Percentiles rank a stretch among this genome's conserved stretches.
Evolutionary conservation across 2,329 filamentous ascomycete genomes (phyloP).

Genomic region (Karstenula rhodostoma): DNA sequence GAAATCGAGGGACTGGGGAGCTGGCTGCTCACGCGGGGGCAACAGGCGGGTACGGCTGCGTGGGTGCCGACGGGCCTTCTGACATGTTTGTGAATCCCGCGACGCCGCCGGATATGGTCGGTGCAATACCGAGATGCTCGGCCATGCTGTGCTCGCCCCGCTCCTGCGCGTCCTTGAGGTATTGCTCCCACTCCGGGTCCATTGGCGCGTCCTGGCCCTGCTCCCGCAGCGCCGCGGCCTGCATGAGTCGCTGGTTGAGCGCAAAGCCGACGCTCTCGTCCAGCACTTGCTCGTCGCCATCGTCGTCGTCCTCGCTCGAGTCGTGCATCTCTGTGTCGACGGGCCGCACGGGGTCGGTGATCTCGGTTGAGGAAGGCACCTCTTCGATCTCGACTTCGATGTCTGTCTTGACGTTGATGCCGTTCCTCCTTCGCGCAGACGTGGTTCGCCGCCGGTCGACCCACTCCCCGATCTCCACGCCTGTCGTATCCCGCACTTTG

Average conservation of each 20-base stretch:
- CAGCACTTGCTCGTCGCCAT: constrained; percentile 54
- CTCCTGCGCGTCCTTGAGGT: constrained; percentile 75
- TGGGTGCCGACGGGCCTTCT: constrained; percentile 17
- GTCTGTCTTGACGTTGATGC: constrained; percentile 54
- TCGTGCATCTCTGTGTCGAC: constrained; percentile 33
- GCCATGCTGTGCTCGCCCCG: constrained; percentile 59
- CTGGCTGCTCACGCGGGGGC: constrained; percentile 29
- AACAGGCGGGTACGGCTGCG: constrained; percentile 25
- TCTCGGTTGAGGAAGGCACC: constrained; percentile 24
- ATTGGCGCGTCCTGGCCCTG: constrained; percentile 68
- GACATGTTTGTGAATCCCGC: constrained; percentile 31
- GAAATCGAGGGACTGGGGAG: background rate
- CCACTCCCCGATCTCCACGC: constrained; percentile 72
- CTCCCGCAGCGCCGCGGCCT: constrained; percentile 69
- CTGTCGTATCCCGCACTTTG: constrained; percentile 74
- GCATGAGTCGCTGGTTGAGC: constrained; percentile 69
- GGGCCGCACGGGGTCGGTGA: constrained; percentile 9
- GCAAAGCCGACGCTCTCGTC: constrained; percentile 67
- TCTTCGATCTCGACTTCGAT: constrained; percentile 53
- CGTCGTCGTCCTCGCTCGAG: constrained; percentile 41
- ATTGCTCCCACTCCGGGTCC: constrained; percentile 78
- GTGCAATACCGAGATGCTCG: constrained; percentile 30
- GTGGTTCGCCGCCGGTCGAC: constrained; percentile 52
- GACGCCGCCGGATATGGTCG: constrained; percentile 41
- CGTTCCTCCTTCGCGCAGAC: constrained; percentile 21